Evolutionary conservation across 495 filamentous ascomycete genomes (phyloP).

Genomic region (Penicillium bovifimosum): DNA sequence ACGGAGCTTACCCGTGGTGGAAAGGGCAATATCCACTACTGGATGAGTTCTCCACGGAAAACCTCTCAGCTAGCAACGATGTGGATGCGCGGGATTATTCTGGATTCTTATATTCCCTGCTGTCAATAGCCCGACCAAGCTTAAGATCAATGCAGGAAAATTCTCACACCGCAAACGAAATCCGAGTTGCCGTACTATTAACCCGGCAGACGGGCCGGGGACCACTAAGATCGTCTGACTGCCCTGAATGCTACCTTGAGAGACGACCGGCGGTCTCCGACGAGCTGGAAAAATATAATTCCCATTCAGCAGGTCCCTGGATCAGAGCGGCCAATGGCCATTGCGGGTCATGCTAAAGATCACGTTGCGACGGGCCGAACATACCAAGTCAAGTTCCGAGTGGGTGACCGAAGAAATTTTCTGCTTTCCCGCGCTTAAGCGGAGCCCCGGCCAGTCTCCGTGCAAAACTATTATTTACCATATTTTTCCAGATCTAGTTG

Average conservation of each 20-base stretch:
- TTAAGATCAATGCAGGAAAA: not conserved
- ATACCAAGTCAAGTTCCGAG: slow-evolving; percentile 15
- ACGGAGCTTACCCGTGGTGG: too few species aligned
- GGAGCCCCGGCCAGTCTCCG: not conserved
- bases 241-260: not conserved
- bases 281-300: not conserved
- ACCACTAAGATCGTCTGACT: not conserved
- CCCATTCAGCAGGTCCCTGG: too few species aligned
- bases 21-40: too few species aligned
- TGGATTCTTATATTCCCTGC: not conserved
- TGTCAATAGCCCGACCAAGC: not conserved
- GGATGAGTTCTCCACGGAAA: too few species aligned
- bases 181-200: not conserved
- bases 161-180: not conserved
- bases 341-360: slow-evolving; percentile 12
- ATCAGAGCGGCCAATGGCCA: too few species aligned
- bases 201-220: not conserved
- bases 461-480: not conserved
- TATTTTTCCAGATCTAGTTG: not conserved
- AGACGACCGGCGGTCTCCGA: not conserved
- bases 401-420: slow-evolving; percentile 21
- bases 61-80: too few species aligned
- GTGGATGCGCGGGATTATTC: too few species aligned
- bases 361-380: slow-evolving; percentile 24
- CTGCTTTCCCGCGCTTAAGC: slow-evolving; percentile 12